Evolutionary conservation across 495 filamentous ascomycete species (phyloP), one percentile per base, ranked within the genome.

Genomic region (Chaetomidium leptoderma): DNA sequence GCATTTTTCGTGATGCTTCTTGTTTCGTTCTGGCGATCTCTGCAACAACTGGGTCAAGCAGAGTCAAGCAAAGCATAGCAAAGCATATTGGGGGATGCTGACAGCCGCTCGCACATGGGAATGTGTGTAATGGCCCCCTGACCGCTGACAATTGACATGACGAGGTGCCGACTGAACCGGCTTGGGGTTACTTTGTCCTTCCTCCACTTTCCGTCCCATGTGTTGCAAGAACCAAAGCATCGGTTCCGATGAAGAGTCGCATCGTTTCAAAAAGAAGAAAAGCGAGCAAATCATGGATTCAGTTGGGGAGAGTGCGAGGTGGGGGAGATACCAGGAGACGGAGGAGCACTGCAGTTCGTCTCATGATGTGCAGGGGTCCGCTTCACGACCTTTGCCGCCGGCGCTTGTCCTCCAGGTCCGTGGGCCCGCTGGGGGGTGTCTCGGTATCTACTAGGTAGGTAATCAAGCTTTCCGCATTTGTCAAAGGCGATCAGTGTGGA

Each of bases 281-380:
- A 17, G 7, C 43, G 43, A 37, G 43, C 16, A 46, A 29, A 19
- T 55, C 1, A 42, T 46, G 26, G 48, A 16, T 30, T 13, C 4
- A 23, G 32, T 24, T 9, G 23, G 33, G 9, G 13, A 4, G 11
- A n/a, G 42, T 8, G 23, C 39, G 33, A 16, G 21, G n/a, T n/a
- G n/a, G 8, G 43, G 16, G 30, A 21, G 23, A 29, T 33, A 19
- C 4, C 11, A 21, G 50, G 50, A 16, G 23, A n/a, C 27, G 40
- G 43, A 46, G 43, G 43, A 46, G 21, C 26, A 21, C 10, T 52
- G 33, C 13, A 13, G 4, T n/a, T n/a, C 26, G 57, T 53, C 49
- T 59, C 48, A 59, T 19, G 46, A 37, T 59, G 48, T 7, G 32
- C 57, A 59, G 57, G 57, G 57, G 57, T 35, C 49, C 40, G 57